Conservation (phyloP, 805 yeast genomes). For the Candida qinlingensis region DNA sequence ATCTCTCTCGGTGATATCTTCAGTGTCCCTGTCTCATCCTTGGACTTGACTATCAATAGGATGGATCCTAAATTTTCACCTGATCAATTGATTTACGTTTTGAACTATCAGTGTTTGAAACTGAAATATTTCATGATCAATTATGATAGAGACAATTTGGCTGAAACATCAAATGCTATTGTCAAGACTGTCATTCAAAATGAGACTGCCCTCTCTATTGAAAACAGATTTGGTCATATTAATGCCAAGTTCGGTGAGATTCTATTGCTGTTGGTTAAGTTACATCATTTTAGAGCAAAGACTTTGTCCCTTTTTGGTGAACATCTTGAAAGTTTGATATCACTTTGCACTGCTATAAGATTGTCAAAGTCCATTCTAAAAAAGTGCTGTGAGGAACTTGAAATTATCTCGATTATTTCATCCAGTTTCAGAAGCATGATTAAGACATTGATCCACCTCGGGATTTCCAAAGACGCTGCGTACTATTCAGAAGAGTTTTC, state of each 20-base stretch:
- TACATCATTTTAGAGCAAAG: slow-evolving; percentile 17
- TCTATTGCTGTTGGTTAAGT: slow-evolving; percentile 9
- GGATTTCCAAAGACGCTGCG: slow-evolving; percentile 53
- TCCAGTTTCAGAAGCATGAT: slow-evolving; percentile 36
- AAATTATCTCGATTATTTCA: slow-evolving; percentile 31
- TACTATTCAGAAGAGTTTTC: slow-evolving; percentile 47
- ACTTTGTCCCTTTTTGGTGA: slow-evolving; percentile 14
- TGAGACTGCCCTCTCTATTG: slow-evolving; percentile 6
- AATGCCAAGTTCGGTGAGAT: slow-evolving; percentile 10
- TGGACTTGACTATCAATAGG: slow-evolving; percentile 1
- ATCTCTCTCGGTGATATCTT: slow-evolving; percentile 9
- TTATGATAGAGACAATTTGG: slow-evolving; percentile 11
- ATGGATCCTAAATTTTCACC: neutral
- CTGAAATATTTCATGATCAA: slow-evolving; percentile 12
- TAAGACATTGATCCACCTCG: slow-evolving; percentile 39
- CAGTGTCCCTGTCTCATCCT: slow-evolving; percentile 1
- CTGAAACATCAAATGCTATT: slow-evolving; percentile 6
- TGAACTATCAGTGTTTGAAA: slow-evolving; percentile 12
- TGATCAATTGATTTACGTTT: slow-evolving; percentile 3
- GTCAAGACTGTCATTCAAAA: neutral
- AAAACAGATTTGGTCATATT: slow-evolving; percentile 10
- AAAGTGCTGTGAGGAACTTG: slow-evolving; percentile 27
- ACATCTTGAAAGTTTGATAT: slow-evolving; percentile 26
- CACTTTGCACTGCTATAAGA: slow-evolving; percentile 45
- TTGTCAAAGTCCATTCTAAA: slow-evolving; percentile 48